Conservation (phyloP, 106 monocot species). For the Dendrobium nobile region DNA sequence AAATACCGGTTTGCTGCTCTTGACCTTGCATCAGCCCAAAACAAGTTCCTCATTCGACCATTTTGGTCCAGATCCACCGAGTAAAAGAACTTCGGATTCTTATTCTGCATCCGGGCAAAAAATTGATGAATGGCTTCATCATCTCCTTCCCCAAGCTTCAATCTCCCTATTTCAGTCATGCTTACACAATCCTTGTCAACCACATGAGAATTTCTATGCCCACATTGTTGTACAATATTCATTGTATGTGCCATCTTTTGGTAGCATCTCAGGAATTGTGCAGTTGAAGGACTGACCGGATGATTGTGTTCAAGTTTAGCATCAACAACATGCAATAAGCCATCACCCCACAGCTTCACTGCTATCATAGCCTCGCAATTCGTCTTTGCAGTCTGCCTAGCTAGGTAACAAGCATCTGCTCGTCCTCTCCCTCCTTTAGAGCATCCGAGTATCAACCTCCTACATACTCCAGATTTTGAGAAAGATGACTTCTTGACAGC, state of each 20-base stretch:
- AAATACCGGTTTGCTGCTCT: constrained; percentile 46
- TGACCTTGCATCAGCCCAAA: constrained; percentile 56
- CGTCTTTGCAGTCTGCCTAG: constrained; percentile 51
- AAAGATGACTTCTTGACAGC: constrained; percentile 42
- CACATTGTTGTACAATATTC: constrained; percentile 8
- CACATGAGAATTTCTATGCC: constrained; percentile 8
- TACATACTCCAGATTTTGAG: constrained; percentile 37
- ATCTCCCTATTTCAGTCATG: constrained; percentile 26
- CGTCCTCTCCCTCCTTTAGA: constrained; percentile 42
- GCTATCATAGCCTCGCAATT: constrained; percentile 56
- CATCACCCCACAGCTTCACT: constrained; percentile 45
- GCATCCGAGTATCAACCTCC: constrained; percentile 43
- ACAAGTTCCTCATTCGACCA: constrained; percentile 48
- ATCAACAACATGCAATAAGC: constrained; percentile 47
- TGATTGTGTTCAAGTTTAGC: constrained; percentile 66
- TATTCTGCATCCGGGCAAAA: constrained; percentile 53
- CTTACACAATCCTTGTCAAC: constrained; percentile 32
- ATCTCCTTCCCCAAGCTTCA: constrained; percentile 55
- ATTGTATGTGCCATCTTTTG: constrained; percentile 29
- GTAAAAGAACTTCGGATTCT: constrained; percentile 60
- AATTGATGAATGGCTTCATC: constrained; percentile 41
- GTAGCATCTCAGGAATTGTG: constrained; percentile 34
- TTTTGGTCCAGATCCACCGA: constrained; percentile 53
- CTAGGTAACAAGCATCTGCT: constrained; percentile 41
- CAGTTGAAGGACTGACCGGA: constrained; percentile 37